Base-by-base conservation (phyloP, 495 filamentous ascomycete genomes). In the Alectoria sarmentosa region DNA sequence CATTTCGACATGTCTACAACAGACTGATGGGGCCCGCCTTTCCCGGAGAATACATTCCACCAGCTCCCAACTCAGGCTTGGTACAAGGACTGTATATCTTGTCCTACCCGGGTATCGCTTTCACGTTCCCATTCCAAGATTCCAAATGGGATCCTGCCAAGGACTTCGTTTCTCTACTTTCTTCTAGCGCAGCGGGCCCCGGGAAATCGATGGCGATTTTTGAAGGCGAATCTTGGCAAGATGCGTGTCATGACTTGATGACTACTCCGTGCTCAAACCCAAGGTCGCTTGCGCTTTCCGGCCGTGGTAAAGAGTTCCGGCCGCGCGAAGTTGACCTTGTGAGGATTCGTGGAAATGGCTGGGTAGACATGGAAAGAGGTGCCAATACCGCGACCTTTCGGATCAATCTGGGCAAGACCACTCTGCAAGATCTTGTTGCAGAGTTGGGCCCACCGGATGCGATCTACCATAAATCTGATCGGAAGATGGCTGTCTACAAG, bases 401-500 rank as follows among this genome's bases (percentile, higher is more conserved):
- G 73, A 86, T 98, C 46, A 82, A 74, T 1, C 77, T 98, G 1
- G 88, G 89, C 60, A 82, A 90, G 69, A 96, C 92, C 0, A 91
- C 89, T 13, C 88, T 90, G 1, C 94, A 98, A 77, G 92, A 97
- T 67, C 78, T 98, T 7, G 83, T 97, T 30, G 84, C 88, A 46
- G 92, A 96, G 65, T 84, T 98, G 36, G 94, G 94, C 0, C 90
- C 94, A 5, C 94, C 94, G n/a, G 91, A 96, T 76, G 90, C 92
- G 26, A 95, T 95, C 42, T 96, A 96, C 74, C 82, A 90, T 67
- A 98, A 96, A 80, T 90, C 90, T 73, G 93, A 96, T 73, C 87
- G 90, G 69, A 82, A 90, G 42, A 87, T 97, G 73, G 90, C 90
- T n/a, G 94, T 96, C 52, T 93, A 97, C 73, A 86, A 84, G 68